phyloP scores from a whole-genome alignment of 2,329 filamentous ascomycete genomes.

The Aspergillus sp. region DNA sequence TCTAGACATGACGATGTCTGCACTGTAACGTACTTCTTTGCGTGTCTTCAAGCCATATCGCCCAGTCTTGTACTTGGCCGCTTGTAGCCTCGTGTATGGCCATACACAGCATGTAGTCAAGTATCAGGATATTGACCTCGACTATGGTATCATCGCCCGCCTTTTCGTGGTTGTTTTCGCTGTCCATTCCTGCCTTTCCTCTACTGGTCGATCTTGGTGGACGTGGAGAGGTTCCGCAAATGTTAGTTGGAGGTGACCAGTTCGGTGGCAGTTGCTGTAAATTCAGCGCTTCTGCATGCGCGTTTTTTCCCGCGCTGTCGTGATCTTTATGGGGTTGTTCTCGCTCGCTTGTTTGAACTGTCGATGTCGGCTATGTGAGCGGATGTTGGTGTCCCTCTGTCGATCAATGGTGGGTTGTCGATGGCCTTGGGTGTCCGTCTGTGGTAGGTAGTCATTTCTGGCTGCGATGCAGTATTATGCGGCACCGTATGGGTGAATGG shows the following conservation, averaged over 20 bases:
- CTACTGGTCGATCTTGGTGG: too few species aligned
- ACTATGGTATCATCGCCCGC: conserved; percentile 41
- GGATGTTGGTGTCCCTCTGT: too few species aligned
- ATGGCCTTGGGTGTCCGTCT: too few species aligned
- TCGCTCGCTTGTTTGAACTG: too few species aligned
- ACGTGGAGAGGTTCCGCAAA: too few species aligned
- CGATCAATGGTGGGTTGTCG: too few species aligned
- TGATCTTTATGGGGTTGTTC: too few species aligned
- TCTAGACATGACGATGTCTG: neutral
- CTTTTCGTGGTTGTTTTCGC: conserved; percentile 23
- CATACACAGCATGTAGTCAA: conserved; percentile 60
- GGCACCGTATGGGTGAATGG: neutral
- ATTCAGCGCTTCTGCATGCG: neutral
- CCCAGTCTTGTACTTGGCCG: conserved; percentile 25
- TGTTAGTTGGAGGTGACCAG: too few species aligned
- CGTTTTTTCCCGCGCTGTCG: neutral
- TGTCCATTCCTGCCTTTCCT: conserved; percentile 23
- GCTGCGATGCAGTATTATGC: too few species aligned
- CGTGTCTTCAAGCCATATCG: conserved; percentile 28
- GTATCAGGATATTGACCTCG: conserved; percentile 59
- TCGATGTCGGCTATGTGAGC: too few species aligned
- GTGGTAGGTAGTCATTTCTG: too few species aligned
- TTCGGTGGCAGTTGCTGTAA: neutral
- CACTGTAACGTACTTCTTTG: conserved; percentile 33
- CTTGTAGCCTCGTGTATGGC: conserved; percentile 50